These are phyloP conservation scores for Cutaneotrichosporon cavernicola DNA, from an alignment of 1,284 basidiomycete species.

Conservation along the genomic window DNA sequence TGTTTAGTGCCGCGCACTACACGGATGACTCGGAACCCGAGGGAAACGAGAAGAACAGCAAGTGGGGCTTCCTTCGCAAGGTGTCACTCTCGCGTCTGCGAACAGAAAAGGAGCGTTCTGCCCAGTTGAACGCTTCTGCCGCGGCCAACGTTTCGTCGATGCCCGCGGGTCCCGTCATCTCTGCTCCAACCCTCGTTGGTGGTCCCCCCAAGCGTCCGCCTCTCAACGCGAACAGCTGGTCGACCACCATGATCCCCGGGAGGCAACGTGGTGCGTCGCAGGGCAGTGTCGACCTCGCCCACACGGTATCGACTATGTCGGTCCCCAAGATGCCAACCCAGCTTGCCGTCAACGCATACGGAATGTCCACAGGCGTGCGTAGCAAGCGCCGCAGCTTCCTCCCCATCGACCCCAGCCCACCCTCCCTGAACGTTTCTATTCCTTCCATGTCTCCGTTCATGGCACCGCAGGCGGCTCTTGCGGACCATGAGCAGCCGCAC, in stretches of 20 bases:
- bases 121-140: conserved; percentile 36
- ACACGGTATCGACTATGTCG: background rate
- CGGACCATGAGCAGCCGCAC: conserved; percentile 13
- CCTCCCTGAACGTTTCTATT: conserved; percentile 53
- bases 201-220: conserved; percentile 18
- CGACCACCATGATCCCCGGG: conserved; percentile 17
- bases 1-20: conserved; percentile 20
- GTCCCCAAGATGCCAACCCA: conserved; percentile 2
- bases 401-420: conserved; percentile 64
- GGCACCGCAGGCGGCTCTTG: conserved; percentile 25
- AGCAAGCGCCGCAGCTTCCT: conserved; percentile 77
- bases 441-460: conserved; percentile 67
- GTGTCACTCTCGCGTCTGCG: conserved; percentile 75
- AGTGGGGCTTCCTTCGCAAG: conserved; percentile 93
- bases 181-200: conserved; percentile 31
- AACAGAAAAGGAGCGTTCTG: conserved; percentile 28
- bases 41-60: conserved; percentile 32
- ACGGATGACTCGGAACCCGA: conserved; percentile 11
- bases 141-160: conserved; percentile 39
- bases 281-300: conserved; percentile 8
- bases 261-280: conserved; percentile 16
- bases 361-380: background rate
- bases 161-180: conserved; percentile 38
- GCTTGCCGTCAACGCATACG: background rate
- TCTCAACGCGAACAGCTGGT: conserved; percentile 15